phyloP scores from a whole-genome alignment of 2,329 filamentous ascomycete species.

The Botrytis porri region DNA sequence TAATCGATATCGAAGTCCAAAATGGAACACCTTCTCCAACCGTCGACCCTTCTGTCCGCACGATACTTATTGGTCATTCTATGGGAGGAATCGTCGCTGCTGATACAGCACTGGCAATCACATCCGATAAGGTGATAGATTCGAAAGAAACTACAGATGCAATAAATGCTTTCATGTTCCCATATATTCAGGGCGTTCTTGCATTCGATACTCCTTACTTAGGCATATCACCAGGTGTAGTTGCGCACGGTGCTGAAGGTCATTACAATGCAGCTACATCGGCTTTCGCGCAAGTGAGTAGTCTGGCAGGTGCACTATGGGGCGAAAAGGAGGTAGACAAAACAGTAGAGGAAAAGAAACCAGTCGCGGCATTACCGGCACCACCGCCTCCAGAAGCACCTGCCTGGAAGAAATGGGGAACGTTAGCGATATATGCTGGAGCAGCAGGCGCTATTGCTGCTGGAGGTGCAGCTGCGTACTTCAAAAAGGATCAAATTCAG shows the following conservation, averaged over 20 bases:
- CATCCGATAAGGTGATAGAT: slow-evolving; percentile 33
- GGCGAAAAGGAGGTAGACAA: slow-evolving; percentile 46
- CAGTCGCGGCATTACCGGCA: slow-evolving; percentile 41
- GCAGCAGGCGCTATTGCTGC: slow-evolving; percentile 79
- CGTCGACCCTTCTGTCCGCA: slow-evolving; percentile 78
- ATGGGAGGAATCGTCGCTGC: slow-evolving; percentile 95
- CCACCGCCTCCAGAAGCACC: slow-evolving; percentile 43
- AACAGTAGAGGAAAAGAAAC: slow-evolving; percentile 37
- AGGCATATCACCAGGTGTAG: slow-evolving; percentile 74
- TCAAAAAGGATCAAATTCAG: slow-evolving; percentile 76
- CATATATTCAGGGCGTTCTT: slow-evolving; percentile 83
- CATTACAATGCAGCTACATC: slow-evolving; percentile 74
- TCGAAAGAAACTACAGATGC: slow-evolving; percentile 16
- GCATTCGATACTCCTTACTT: slow-evolving; percentile 94
- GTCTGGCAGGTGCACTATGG: slow-evolving; percentile 67
- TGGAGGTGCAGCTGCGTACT: slow-evolving; percentile 80
- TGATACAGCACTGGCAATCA: slow-evolving; percentile 75
- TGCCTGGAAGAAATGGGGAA: slow-evolving; percentile 77
- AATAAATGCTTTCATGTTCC: slow-evolving; percentile 75
- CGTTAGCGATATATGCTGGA: slow-evolving; percentile 80
- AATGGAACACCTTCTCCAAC: slow-evolving; percentile 78
- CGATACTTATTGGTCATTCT: slow-evolving; percentile 80
- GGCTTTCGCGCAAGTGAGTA: slow-evolving; percentile 64
- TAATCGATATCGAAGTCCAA: slow-evolving; percentile 90
- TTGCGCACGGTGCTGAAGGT: slow-evolving; percentile 82